These are phyloP conservation scores for Heterobasidion parviporum DNA, from an alignment of 1,284 basidiomycete species.

Conservation along the genomic window DNA sequence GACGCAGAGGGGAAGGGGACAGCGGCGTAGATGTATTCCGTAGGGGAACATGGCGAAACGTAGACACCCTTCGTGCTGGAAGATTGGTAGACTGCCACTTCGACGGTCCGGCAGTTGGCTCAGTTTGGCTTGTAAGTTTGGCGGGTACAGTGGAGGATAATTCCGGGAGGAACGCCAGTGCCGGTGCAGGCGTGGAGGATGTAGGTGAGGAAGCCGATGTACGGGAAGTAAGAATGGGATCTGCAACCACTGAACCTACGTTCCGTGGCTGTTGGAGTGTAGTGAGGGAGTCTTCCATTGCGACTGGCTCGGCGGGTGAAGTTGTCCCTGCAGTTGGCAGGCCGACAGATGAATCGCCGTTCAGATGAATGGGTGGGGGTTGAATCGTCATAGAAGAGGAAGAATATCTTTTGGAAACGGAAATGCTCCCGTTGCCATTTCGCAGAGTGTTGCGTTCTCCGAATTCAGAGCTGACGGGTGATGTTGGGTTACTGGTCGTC, in stretches of 20 bases:
- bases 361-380: neutral
- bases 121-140: neutral
- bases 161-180: neutral
- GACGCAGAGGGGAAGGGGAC: conserved; percentile 34
- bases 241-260: neutral
- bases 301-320: neutral
- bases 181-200: neutral
- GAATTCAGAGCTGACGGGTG: neutral
- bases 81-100: neutral
- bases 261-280: neutral
- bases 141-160: neutral
- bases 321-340: neutral
- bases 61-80: conserved; percentile 37
- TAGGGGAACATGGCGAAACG: conserved; percentile 50
- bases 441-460: neutral
- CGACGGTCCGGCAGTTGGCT: conserved; percentile 13
- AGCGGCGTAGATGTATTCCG: conserved; percentile 26
- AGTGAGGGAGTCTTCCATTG: neutral
- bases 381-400: neutral
- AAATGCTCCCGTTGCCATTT: neutral
- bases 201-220: neutral
- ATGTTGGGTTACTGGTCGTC: neutral
- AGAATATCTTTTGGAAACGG: neutral
- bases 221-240: neutral
- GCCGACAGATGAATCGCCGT: neutral